Evolutionary conservation across 345 rosid genomes (phyloP).

Genomic region (Syzygium aromaticum): DNA sequence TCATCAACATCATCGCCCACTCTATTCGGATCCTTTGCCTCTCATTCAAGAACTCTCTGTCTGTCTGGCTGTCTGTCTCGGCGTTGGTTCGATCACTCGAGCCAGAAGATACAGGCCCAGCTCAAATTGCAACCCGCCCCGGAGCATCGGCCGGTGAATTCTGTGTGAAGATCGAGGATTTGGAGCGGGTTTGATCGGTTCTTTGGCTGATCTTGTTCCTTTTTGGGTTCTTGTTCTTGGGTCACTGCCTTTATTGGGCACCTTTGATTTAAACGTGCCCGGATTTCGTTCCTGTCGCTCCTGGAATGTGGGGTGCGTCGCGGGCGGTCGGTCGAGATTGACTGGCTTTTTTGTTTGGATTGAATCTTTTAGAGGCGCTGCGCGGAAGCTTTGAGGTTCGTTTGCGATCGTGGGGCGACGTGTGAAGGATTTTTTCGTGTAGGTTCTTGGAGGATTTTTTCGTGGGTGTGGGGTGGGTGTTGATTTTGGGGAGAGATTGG

Average conservation of each 20-base stretch:
- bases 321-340: neutral
- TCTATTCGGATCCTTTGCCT: neutral
- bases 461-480: neutral
- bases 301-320: neutral
- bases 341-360: neutral
- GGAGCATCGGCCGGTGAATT: neutral
- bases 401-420: neutral
- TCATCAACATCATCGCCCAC: neutral
- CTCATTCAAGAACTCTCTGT: neutral
- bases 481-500: neutral
- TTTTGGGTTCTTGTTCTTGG: neutral
- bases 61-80: neutral
- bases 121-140: neutral
- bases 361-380: neutral
- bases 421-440: neutral
- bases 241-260: neutral
- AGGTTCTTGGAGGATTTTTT: neutral
- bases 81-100: neutral
- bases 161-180: neutral
- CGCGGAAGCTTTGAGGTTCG: neutral
- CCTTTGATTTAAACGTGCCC: neutral
- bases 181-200: neutral
- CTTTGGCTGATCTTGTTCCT: neutral
- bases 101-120: neutral
- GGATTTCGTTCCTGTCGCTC: neutral